Evolutionary conservation across 495 filamentous ascomycete genomes (phyloP), one percentile per base, ranked within the genome.

Genomic region (Aspergillus heteromorphus): DNA sequence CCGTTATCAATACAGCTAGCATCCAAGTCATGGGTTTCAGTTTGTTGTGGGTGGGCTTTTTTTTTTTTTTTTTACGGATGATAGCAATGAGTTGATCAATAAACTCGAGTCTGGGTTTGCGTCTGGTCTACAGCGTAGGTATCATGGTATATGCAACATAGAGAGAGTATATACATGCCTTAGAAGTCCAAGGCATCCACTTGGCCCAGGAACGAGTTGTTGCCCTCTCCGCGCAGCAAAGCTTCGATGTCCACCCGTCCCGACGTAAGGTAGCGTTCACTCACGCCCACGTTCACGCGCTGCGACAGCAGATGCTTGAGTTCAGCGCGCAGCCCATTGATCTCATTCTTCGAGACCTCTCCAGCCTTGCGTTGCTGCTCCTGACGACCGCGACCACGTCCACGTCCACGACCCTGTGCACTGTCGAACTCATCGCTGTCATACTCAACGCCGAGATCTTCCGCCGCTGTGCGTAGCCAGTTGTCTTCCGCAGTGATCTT

Each of bases 371-470:
- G 82, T 61, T 92, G 87, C 64, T 85, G 85, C 67, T 85, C 76
- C 65, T 88, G 86, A 55, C 88, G 78, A 8, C 86, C 88, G 21
- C 86, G 81, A 48, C 80, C 74, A 53, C 78, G 74, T 3, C 88
- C 88, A 38, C 88, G 82, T 6, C 85, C 83, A 49, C 81, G 81
- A 62, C 85, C 83, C 45, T 72, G 72, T 10, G 80, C 79, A 38
- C 75, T 70, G 55, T 87, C 84, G 45, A 93, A 85, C 45, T 91
- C 88, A 18, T 96, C 91, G 57, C 84, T 87, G 62, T 97, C 90
- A 63, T 92, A 92, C 20, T 97, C 93, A 6, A 97, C 87, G 2
- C 93, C 93, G 3, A 98, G 80, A 57, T 97, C 93, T 48, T 97
- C 91, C 1, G 93, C 95, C 0, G 92, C 93, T 11, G 77, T 79